Percentiles rank a stretch among this genome's conserved stretches.
Conservation (phyloP, 352 stramenopile species). For the Phytophthora idaei region DNA sequence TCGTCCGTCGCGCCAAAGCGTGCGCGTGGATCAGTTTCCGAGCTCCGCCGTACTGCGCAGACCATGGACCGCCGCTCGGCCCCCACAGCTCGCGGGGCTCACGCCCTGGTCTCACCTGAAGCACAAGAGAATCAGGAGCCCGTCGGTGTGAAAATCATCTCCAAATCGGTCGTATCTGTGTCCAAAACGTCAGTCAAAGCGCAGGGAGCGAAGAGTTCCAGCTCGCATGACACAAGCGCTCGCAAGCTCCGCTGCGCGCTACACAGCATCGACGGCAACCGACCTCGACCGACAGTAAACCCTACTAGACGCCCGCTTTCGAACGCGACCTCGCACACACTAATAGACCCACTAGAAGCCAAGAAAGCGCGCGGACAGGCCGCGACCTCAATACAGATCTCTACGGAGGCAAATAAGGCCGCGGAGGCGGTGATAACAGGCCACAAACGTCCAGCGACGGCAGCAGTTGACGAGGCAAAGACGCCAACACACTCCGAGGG, state of each 20-base stretch:
- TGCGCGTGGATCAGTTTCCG: constrained; percentile 20
- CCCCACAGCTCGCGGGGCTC: background rate
- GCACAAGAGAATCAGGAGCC: constrained; percentile 48
- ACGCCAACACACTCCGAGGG: background rate
- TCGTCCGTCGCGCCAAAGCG: constrained; percentile 25
- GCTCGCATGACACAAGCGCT: background rate
- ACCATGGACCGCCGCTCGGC: constrained; percentile 30
- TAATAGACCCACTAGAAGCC: constrained; percentile 16
- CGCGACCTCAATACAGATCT: background rate
- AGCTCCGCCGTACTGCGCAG: constrained; percentile 13
- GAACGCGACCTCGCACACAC: background rate
- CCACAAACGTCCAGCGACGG: constrained; percentile 11
- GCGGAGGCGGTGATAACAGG: constrained; percentile 1
- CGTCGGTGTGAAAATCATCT: constrained; percentile 1
- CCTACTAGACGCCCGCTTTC: constrained; percentile 4
- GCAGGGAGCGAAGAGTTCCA: constrained; percentile 5
- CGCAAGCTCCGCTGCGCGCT: constrained; percentile 31
- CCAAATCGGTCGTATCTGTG: constrained; percentile 9
- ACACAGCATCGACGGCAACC: constrained; percentile 40
- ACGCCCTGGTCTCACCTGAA: background rate
- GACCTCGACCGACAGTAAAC: constrained; percentile 1
- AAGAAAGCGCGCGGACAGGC: constrained; percentile 8
- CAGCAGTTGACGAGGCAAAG: background rate
- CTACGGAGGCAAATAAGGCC: constrained; percentile 1
- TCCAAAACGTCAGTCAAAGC: constrained; percentile 23